Conservation (phyloP, 208 protist species). For the Acanthamoeba royreba region DNA sequence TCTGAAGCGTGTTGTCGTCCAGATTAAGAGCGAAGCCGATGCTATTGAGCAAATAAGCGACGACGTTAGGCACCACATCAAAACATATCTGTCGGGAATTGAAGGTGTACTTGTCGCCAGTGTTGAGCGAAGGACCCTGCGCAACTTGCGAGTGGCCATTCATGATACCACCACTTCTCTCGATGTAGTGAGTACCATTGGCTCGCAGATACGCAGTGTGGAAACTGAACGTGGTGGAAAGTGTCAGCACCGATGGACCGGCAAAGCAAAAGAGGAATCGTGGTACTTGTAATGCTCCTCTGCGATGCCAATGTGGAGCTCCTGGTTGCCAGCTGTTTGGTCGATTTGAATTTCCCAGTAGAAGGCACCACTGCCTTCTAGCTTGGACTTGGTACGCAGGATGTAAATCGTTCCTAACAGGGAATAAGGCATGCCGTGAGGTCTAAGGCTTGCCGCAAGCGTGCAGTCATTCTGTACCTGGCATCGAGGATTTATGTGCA, state of each 20-base stretch:
- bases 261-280: not conserved
- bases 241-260: too few species aligned
- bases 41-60: not conserved
- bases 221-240: not conserved
- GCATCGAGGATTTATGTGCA: slow-evolving; percentile 5
- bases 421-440: too few species aligned
- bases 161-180: not conserved
- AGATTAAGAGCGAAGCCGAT: not conserved
- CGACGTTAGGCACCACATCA: too few species aligned
- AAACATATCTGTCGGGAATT: too few species aligned
- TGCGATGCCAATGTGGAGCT: slow-evolving; percentile 30
- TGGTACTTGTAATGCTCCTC: slow-evolving; percentile 7
- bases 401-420: slow-evolving; percentile 8
- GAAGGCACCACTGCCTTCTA: not conserved
- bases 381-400: not conserved
- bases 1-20: not conserved
- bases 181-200: not conserved
- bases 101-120: slow-evolving; percentile 11
- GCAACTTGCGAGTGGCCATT: not conserved
- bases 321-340: not conserved
- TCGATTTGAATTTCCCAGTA: slow-evolving; percentile 25
- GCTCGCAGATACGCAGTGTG: slow-evolving; percentile 29
- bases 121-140: not conserved
- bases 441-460: too few species aligned
- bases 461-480: too few species aligned